Conservation (phyloP, 2,329 filamentous ascomycete genomes). For the Lithohypha guttulata region DNA sequence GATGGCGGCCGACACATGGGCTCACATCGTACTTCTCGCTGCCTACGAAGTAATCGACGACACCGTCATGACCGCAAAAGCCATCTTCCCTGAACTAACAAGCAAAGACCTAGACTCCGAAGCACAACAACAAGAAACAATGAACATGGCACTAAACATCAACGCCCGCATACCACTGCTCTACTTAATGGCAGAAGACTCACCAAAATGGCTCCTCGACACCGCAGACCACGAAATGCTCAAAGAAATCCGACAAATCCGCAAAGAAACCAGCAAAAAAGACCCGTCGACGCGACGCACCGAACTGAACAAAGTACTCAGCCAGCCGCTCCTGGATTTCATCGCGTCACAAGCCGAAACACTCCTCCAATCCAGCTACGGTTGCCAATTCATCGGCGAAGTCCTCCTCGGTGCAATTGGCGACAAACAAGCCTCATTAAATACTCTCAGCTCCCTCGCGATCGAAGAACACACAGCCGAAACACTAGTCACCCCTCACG, state of each 20-base stretch:
- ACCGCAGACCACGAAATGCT: constrained; percentile 58
- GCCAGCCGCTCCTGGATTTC: constrained; percentile 62
- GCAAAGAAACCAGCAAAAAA: constrained; percentile 84
- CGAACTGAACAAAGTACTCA: constrained; percentile 65
- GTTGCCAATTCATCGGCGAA: constrained; percentile 76
- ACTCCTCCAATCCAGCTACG: constrained; percentile 65
- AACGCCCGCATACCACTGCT: constrained; percentile 55
- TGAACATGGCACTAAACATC: constrained; percentile 34
- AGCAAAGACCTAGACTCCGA: constrained; percentile 47
- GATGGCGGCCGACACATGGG: constrained; percentile 71
- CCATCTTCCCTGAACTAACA: constrained; percentile 77
- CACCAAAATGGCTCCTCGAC: constrained; percentile 53
- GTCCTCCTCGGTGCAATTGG: constrained; percentile 65
- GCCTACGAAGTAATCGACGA: constrained; percentile 91
- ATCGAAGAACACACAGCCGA: constrained; percentile 31
- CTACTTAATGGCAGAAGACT: constrained; percentile 63
- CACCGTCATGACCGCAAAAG: constrained; percentile 75
- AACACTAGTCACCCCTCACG: constrained; percentile 53
- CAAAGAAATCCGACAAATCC: constrained; percentile 65
- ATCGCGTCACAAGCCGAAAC: constrained; percentile 58
- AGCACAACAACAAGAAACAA: constrained; percentile 33
- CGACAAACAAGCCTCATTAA: constrained; percentile 64
- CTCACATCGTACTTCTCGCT: constrained; percentile 69
- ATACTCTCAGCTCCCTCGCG: constrained; percentile 47
- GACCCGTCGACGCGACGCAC: constrained; percentile 63